Evolutionary conservation across 2,329 filamentous ascomycete genomes (phyloP), one percentile per base, ranked within the genome.

Genomic region (Colletotrichum spaethianum): DNA sequence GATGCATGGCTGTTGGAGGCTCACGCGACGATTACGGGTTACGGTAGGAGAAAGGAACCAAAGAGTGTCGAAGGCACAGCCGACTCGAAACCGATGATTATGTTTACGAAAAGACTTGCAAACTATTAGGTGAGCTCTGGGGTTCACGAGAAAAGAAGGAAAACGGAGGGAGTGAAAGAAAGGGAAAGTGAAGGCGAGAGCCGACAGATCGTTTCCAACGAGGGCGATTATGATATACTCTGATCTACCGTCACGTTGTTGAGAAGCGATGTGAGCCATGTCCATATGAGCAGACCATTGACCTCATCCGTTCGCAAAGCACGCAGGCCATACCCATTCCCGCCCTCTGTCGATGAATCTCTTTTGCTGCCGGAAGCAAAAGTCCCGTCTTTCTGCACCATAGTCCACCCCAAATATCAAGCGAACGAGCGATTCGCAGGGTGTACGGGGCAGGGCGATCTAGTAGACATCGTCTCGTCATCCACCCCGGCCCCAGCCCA

Each of bases 1-100:
- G 74, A 67, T 76, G 72, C 80, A 80, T 80, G n/a, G 40, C 71
- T 38, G 44, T n/a, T 23, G 11, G 11, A 50, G 38, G 12, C 16
- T 26, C 50, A 52, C 46, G 44, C 40, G 36, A 31, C 46, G 12
- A 73, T 56, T 70, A 67, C 18, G 18, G 18, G n/a, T 44, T 38
- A 67, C 18, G 46, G 18, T 5, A 14, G 26, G 31, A 18, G 38
- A 9, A 33, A 46, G 20, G 16, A 26, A 48, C 23, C 18, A 70
- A 38, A 20, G 23, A 63, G 33, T 36, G 28, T 56, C 44, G n/a
- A 28, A 72, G 57, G 65, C 70, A 64, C 70, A 64, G 66, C 70
- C 53, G 12, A 70, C 40, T 57, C 48, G 36, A 48, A 38, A 46
- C 52, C 31, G 20, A n/a, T 36, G 31, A 9, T 52, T n/a, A 36